A percentile compares a stretch with the other conserved stretches of the same genome.
Conservation (phyloP, 139 green algal genomes). For the Micractinium conductrix region DNA sequence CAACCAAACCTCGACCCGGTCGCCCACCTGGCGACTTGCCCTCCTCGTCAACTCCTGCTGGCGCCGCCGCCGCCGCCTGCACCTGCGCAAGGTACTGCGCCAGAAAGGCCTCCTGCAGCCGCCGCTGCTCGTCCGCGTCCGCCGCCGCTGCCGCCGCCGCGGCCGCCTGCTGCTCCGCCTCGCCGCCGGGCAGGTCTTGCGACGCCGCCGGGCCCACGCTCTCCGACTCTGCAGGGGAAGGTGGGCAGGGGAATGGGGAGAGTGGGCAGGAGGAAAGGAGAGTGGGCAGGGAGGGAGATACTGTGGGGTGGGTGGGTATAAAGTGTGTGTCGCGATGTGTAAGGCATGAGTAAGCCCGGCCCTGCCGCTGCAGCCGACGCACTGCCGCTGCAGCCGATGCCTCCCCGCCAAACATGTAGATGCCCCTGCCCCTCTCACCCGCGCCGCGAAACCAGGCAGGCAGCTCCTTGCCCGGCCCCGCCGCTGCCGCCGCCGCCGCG, state of each 20-base stretch:
- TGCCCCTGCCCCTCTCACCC: neutral
- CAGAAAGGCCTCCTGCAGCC: slow-evolving; percentile 41
- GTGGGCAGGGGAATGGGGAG: too few relatives aligned
- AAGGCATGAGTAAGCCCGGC: too few relatives aligned
- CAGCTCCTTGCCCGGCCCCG: slow-evolving; percentile 41
- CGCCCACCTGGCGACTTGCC: too few relatives aligned
- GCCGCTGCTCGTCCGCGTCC: slow-evolving; percentile 24
- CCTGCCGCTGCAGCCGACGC: too few relatives aligned
- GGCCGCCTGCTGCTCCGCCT: slow-evolving; percentile 24
- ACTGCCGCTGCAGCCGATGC: too few relatives aligned
- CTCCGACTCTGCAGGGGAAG: slow-evolving; percentile 20
- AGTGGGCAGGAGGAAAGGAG: too few relatives aligned
- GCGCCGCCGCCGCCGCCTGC: slow-evolving; percentile 5
- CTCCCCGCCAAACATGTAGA: too few relatives aligned
- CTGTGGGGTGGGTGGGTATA: too few relatives aligned
- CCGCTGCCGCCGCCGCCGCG: slow-evolving; percentile 14
- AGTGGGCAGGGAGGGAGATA: too few relatives aligned
- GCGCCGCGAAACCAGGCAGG: slow-evolving; percentile 45
- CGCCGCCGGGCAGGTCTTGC: slow-evolving; percentile 10
- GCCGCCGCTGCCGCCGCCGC: too few relatives aligned
- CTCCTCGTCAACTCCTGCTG: slow-evolving; percentile 8
- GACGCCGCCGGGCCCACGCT: slow-evolving; percentile 23
- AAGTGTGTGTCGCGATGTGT: too few relatives aligned
- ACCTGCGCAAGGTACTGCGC: slow-evolving; percentile 47
- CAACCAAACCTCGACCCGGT: too few relatives aligned